Percentiles rank a stretch among this genome's conserved stretches.
phyloP scores from a whole-genome alignment of 108 stramenopile genomes.

The Cyclostephanos tholiformis region DNA sequence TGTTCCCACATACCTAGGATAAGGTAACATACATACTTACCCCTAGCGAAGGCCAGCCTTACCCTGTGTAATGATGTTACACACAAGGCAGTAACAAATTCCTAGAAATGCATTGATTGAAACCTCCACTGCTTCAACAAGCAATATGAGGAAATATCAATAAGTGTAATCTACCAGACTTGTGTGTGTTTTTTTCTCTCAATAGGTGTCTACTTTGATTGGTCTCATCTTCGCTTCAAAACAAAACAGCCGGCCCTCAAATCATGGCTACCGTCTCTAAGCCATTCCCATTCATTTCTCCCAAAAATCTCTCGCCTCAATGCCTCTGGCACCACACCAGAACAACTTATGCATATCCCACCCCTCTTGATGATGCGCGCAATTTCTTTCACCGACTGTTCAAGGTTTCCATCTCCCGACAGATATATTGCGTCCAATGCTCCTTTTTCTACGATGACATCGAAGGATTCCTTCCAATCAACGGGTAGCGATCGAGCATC shows the following conservation, averaged over 20 bases:
- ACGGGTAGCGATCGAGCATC: slow-evolving; percentile 65
- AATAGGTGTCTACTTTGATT: too few species aligned
- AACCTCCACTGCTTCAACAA: too few species aligned
- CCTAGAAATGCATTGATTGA: too few species aligned
- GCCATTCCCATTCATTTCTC: slow-evolving; percentile 61
- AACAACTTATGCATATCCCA: slow-evolving; percentile 62
- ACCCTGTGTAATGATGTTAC: too few species aligned
- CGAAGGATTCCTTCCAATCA: slow-evolving; percentile 62
- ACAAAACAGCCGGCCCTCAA: slow-evolving; percentile 83
- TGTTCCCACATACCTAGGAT: too few species aligned
- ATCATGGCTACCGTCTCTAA: slow-evolving; percentile 74
- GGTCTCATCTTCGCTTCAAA: slow-evolving; percentile 31
- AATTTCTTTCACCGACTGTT: slow-evolving; percentile 61
- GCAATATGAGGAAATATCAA: too few species aligned
- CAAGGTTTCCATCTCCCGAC: slow-evolving; percentile 71
- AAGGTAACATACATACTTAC: too few species aligned
- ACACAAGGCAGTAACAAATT: too few species aligned
- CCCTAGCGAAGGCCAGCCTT: too few species aligned
- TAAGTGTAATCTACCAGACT: too few species aligned
- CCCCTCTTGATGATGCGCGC: slow-evolving; percentile 54
- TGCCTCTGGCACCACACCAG: slow-evolving; percentile 73
- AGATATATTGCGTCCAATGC: slow-evolving; percentile 81
- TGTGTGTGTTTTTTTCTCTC: not conserved
- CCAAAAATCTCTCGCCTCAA: slow-evolving; percentile 55
- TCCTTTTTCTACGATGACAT: slow-evolving; percentile 80